These are phyloP conservation scores for Protea cynaroides DNA, from an alignment of 164 flowering plant genomes.

Conservation along the genomic window DNA sequence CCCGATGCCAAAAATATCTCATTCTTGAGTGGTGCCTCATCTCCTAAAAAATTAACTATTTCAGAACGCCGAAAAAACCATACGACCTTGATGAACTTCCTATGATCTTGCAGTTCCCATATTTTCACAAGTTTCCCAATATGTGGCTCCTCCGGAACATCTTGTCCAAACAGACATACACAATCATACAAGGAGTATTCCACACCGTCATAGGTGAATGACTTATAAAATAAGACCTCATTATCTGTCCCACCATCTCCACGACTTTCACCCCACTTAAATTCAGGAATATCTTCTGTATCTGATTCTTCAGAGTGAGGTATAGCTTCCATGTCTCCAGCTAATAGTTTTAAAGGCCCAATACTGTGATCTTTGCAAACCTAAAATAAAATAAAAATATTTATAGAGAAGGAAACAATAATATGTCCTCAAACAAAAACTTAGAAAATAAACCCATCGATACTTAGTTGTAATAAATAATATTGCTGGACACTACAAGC, in stretches of 20 bases:
- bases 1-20: constrained; percentile 67
- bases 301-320: constrained; percentile 9
- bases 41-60: constrained; percentile 22
- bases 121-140: constrained; percentile 54
- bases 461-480: too few relatives aligned
- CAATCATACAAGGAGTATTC: constrained; percentile 43
- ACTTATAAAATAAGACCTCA: constrained; percentile 29
- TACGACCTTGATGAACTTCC: constrained; percentile 31
- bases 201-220: constrained; percentile 43
- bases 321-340: constrained; percentile 16
- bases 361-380: constrained; percentile 6
- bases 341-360: not conserved
- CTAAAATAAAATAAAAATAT: not conserved
- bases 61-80: constrained; percentile 59
- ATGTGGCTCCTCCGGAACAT: constrained; percentile 26
- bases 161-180: constrained; percentile 25
- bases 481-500: too few relatives aligned
- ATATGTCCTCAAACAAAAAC: not conserved
- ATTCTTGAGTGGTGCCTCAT: constrained; percentile 20
- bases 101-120: constrained; percentile 23
- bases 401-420: not conserved
- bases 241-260: constrained; percentile 13
- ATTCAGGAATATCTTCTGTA: constrained; percentile 12
- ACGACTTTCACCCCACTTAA: constrained; percentile 41
- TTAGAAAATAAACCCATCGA: not conserved